Evolutionary conservation across 2,329 filamentous ascomycete species (phyloP).

Genomic region (Nemania sp.): DNA sequence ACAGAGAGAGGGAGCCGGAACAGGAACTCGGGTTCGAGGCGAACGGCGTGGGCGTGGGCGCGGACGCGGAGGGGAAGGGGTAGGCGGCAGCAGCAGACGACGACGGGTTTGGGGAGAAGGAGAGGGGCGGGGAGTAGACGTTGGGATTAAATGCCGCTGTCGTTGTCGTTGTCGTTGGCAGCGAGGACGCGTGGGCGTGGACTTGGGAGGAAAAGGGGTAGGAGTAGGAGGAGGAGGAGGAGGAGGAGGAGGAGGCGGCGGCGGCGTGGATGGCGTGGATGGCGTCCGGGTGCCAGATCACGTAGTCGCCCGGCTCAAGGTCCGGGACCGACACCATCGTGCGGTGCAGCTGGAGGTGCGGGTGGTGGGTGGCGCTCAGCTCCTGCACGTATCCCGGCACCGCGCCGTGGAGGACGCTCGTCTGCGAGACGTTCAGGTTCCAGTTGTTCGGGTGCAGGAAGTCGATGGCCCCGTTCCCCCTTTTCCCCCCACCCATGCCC

Average conservation of each 20-base stretch:
- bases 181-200: slow-evolving; percentile 39
- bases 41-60: not conserved
- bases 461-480: slow-evolving; percentile 40
- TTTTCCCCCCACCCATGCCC: not conserved
- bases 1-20: not conserved
- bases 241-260: too few species aligned
- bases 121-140: not conserved
- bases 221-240: slow-evolving; percentile 35
- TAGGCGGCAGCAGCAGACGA: not conserved
- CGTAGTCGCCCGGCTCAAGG: slow-evolving; percentile 73
- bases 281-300: slow-evolving; percentile 80
- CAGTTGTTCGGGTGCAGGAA: slow-evolving; percentile 63
- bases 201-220: slow-evolving; percentile 39
- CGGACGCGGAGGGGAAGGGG: not conserved
- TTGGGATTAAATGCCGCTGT: not conserved
- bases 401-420: slow-evolving; percentile 70
- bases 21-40: not conserved
- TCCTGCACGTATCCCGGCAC: slow-evolving; percentile 71
- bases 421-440: slow-evolving; percentile 53
- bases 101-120: slow-evolving; percentile 1
- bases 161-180: not conserved
- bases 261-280: slow-evolving; percentile 80
- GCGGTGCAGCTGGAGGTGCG: slow-evolving; percentile 66
- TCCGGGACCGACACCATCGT: slow-evolving; percentile 73
- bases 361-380: slow-evolving; percentile 65